Evolutionary conservation across 192 early-diverging fungal species (phyloP).

Genomic region (Dissophora ornata): DNA sequence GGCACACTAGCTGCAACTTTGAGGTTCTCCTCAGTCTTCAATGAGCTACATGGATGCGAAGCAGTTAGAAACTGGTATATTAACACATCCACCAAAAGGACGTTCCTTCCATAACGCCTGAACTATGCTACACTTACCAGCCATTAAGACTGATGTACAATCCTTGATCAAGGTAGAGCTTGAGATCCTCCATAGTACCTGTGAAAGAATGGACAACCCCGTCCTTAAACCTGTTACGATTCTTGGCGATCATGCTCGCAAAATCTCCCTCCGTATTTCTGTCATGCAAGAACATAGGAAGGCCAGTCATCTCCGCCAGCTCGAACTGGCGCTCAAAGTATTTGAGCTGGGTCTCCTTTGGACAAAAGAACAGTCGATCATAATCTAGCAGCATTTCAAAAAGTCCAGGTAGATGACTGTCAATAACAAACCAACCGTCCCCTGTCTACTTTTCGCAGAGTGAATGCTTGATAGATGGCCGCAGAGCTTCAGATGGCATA

Average conservation of each 20-base stretch:
- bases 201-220: constrained; percentile 95
- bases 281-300: constrained; percentile 94
- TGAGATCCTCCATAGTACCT: constrained; percentile 72
- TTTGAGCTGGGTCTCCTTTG: constrained; percentile 75
- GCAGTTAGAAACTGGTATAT: too few relatives aligned
- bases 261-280: constrained; percentile 73
- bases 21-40: constrained; percentile 89
- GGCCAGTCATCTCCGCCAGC: constrained; percentile 73
- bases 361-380: constrained; percentile 87
- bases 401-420: too few relatives aligned
- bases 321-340: constrained; percentile 85
- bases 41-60: constrained; percentile 62
- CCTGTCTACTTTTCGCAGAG: too few relatives aligned
- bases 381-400: constrained; percentile 83
- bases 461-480: too few relatives aligned
- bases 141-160: constrained; percentile 94
- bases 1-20: constrained; percentile 77
- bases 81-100: background rate
- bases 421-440: too few relatives aligned
- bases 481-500: constrained; percentile 14
- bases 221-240: constrained; percentile 68
- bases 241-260: constrained; percentile 43
- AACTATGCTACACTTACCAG: constrained; percentile 63
- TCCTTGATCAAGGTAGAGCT: constrained; percentile 69
- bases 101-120: too few relatives aligned